These are phyloP conservation scores for Plectosphaerella sp. DNA, from an alignment of 2,329 filamentous ascomycete genomes.

Conservation along the genomic window DNA sequence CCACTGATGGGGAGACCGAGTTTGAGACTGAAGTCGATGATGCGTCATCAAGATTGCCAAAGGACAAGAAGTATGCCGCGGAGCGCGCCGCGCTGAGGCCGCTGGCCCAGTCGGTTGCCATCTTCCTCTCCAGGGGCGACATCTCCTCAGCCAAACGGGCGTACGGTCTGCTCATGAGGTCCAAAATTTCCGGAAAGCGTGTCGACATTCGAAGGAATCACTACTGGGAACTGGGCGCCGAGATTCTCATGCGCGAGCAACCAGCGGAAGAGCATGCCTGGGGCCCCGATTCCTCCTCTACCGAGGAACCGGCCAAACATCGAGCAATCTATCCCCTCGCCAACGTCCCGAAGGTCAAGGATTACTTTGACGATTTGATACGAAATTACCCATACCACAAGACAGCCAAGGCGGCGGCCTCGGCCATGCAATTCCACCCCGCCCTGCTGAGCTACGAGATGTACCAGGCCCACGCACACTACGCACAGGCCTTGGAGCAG, in stretches of 20 bases:
- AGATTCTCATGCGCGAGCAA: conserved; percentile 68
- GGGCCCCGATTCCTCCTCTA: no score
- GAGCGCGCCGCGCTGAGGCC: conserved; percentile 11
- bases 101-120: conserved; percentile 57
- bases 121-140: conserved; percentile 66
- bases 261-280: conserved; percentile 11
- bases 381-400: conserved; percentile 70
- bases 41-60: conserved; percentile 13
- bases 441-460: conserved; percentile 79
- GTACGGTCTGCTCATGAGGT: conserved; percentile 62
- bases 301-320: not conserved
- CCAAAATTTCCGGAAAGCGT: conserved; percentile 40
- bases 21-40: conserved; percentile 6
- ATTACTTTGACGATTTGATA: conserved; percentile 75
- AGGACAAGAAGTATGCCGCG: conserved; percentile 7
- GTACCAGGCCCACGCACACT: conserved; percentile 63
- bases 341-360: conserved; percentile 40
- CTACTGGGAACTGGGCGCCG: conserved; percentile 80
- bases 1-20: not conserved
- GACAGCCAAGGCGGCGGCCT: conserved; percentile 52
- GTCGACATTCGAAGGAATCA: conserved; percentile 67
- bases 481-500: not conserved
- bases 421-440: conserved; percentile 74
- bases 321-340: conserved; percentile 21
- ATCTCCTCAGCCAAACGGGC: conserved; percentile 68